Conservation (phyloP, 202 grass and related monocot genomes). For the Thinopyrum obtusiflorum region DNA sequence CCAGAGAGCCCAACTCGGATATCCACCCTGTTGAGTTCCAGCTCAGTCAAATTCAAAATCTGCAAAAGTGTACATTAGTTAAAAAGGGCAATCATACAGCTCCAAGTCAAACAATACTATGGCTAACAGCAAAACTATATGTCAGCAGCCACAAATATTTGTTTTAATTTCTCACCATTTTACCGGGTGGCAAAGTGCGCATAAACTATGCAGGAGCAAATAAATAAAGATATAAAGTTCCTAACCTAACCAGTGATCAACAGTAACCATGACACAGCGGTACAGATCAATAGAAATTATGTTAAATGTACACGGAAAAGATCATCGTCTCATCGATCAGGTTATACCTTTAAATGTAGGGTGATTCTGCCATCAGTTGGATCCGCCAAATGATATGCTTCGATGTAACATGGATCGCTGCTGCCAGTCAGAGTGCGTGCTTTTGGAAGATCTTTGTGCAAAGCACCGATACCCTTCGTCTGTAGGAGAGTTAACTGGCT, state of each 20-base stretch:
- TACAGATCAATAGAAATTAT: constrained; percentile 14
- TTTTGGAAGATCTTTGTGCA: constrained; percentile 89
- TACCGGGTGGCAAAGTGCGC: constrained; percentile 15
- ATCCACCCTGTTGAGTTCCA: constrained; percentile 94
- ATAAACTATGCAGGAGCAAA: constrained; percentile 1
- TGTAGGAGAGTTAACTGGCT: constrained; percentile 76
- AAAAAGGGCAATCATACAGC: constrained; percentile 4
- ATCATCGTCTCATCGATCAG: constrained; percentile 19
- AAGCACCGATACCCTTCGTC: constrained; percentile 67
- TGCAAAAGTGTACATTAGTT: constrained; percentile 49
- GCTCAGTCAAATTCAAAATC: constrained; percentile 98
- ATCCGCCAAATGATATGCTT: constrained; percentile 93
- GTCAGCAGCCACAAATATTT: constrained; percentile 1
- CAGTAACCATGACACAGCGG: not conserved
- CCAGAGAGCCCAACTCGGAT: constrained; percentile 84
- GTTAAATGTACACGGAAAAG: constrained; percentile 2
- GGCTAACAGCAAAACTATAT: constrained; percentile 18
- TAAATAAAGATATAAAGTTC: not conserved
- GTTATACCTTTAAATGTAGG: constrained; percentile 75
- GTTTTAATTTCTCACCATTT: constrained; percentile 18
- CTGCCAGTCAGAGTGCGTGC: constrained; percentile 64
- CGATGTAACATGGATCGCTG: constrained; percentile 91
- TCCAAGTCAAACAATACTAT: constrained; percentile 19
- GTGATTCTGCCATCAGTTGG: constrained; percentile 89
- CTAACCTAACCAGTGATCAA: not conserved